Base-by-base conservation (phyloP, 495 filamentous ascomycete genomes). In the Aspergillus taichungensis region DNA sequence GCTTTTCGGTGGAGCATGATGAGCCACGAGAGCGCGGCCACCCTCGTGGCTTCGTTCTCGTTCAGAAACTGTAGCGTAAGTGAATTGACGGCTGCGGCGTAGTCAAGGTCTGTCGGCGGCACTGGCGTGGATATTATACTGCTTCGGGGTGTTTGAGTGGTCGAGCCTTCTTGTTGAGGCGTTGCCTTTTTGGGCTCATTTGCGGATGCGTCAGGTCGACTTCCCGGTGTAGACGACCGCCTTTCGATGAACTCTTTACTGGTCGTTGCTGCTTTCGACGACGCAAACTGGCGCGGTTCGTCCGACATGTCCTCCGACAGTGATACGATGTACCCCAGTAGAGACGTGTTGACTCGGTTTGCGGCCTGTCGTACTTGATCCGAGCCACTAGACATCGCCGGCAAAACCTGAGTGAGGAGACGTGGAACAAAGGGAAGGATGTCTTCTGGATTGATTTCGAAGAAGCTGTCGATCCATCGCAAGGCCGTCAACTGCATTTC, bases 1-100 rank as follows among this genome's bases (percentile, higher is more conserved):
- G 92, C 90, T 66, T 94, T 96, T 36, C 84, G 79, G 58, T 99
- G 92, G 41, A 99, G 72, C 92, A 96, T 95, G 40, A 97, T 87
- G 27, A 99, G 76, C 94, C 94, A 99, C 6, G 85, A 87, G 30
- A 99, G 69, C 6, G 94, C 89, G 27, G 89, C 91, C 29, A 96
- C 89, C 43, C 94, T 78, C 0, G 94, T 96, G 32, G 87, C 88
- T 69, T 97, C 94, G 56, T 96, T 87, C 55, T 97, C 91, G 59
- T 97, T 95, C 37, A 97, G 65, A 60, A 99, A 97, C 43, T 97
- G 81, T 14, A 96, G 60, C 1, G 91, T 99, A 13, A 99, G 78
- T 35, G 94, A 92, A 61, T 81, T 90, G 33, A 99, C 94, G n/a
- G 91, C 86, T 7, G 87, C 87, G n/a, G 88, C 87, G 60, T 97